phyloP scores from a whole-genome alignment of 2,329 filamentous ascomycete genomes.

The Atkinsonella texensis region DNA sequence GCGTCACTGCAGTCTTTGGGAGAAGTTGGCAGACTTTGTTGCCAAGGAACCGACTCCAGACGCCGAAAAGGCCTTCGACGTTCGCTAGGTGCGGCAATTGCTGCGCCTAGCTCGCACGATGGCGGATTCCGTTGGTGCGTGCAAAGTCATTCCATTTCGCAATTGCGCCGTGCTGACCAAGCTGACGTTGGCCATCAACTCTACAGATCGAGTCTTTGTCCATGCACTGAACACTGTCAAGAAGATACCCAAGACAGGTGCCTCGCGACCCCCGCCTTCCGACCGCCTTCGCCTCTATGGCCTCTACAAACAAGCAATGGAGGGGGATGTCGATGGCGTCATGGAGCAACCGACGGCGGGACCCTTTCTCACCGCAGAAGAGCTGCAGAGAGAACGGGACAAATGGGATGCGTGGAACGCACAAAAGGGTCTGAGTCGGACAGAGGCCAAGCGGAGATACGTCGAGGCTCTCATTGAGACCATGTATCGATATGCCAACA shows the following conservation, averaged over 20 bases:
- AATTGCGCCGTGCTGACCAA: neutral
- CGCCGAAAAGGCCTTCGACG: neutral
- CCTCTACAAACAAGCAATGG: constrained; percentile 98
- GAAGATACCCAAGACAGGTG: constrained; percentile 89
- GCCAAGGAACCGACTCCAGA: neutral
- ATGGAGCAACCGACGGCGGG: constrained; percentile 64
- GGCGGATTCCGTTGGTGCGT: constrained; percentile 28
- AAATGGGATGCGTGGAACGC: constrained; percentile 95
- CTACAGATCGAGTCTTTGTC: constrained; percentile 87
- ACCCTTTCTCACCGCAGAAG: constrained; percentile 36
- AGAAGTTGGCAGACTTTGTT: neutral
- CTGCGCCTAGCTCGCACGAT: constrained; percentile 11
- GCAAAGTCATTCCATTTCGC: neutral
- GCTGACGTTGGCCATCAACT: constrained; percentile 2
- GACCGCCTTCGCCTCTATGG: constrained; percentile 91
- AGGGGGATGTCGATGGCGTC: constrained; percentile 89
- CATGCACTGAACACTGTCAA: constrained; percentile 98
- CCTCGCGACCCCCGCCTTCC: constrained; percentile 70
- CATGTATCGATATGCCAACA: constrained; percentile 93
- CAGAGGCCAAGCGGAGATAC: constrained; percentile 88
- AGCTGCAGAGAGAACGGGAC: constrained; percentile 46
- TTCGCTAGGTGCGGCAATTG: neutral
- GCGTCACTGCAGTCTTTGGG: neutral
- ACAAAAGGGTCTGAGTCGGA: constrained; percentile 70
- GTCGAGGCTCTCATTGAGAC: constrained; percentile 90